phyloP scores from a whole-genome alignment of 768 basidiomycete genomes.

The Sporobolomyces roseus region DNA sequence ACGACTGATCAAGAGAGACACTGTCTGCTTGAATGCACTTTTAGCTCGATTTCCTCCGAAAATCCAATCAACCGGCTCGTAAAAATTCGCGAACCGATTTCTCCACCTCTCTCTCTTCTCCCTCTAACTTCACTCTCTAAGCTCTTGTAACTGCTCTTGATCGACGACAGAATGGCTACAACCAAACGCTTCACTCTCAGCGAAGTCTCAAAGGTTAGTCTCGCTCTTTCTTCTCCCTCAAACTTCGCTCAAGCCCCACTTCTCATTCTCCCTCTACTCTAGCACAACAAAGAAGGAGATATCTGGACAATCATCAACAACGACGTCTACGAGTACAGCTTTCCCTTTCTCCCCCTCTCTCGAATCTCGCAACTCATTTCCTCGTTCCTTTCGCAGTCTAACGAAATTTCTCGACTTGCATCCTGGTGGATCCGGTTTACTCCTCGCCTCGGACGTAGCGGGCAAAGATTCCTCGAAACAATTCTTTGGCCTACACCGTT shows the following conservation, averaged over 20 bases:
- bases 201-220: slow-evolving; percentile 16
- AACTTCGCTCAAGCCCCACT: background rate
- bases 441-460: slow-evolving; percentile 73
- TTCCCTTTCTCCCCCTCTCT: background rate
- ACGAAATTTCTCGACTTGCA: slow-evolving; percentile 75
- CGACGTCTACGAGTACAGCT: slow-evolving; percentile 63
- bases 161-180: background rate
- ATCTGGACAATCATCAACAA: slow-evolving; percentile 81
- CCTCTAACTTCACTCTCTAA: too few relatives aligned
- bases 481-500: slow-evolving; percentile 40
- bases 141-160: background rate
- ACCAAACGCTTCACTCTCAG: slow-evolving; percentile 8
- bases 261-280: background rate
- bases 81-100: background rate
- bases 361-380: background rate
- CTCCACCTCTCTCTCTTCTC: too few relatives aligned
- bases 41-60: background rate
- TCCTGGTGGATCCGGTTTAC: slow-evolving; percentile 73
- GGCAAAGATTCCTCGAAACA: slow-evolving; percentile 36
- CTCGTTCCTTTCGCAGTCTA: slow-evolving; percentile 58
- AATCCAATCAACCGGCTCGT: background rate
- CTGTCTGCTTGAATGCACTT: background rate
- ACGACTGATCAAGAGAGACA: too few relatives aligned
- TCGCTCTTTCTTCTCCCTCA: background rate
- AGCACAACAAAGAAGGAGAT: slow-evolving; percentile 76